Conservation (phyloP, 1,139 yeast genomes). For the Magnusiomyces suaveolens region DNA sequence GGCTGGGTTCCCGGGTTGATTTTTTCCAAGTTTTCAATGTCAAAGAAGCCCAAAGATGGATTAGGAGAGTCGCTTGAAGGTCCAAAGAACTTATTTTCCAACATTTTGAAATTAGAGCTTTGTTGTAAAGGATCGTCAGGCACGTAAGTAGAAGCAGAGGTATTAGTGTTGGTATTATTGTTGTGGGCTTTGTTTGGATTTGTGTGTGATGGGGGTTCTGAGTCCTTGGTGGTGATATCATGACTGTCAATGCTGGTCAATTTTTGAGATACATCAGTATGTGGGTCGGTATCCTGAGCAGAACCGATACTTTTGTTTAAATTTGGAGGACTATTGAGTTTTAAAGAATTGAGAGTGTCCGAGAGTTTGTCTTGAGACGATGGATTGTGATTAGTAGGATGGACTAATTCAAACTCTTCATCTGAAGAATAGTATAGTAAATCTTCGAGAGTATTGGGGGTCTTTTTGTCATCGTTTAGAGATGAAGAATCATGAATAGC, state of each 20-base stretch:
- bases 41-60: background rate
- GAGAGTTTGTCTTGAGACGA: background rate
- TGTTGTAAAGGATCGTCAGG: background rate
- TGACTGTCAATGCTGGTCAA: background rate
- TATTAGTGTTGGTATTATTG: no score
- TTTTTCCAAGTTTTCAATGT: background rate
- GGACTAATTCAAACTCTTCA: background rate
- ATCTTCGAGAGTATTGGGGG: background rate
- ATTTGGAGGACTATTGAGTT: background rate
- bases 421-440: no score
- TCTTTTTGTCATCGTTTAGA: background rate
- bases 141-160: no score
- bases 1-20: background rate
- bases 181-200: no score
- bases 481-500: background rate
- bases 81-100: background rate
- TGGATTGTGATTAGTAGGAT: background rate
- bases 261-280: background rate
- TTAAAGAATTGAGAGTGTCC: no score
- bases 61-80: background rate
- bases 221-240: background rate
- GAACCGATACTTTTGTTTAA: background rate
- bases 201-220: background rate
- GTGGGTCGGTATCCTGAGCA: background rate
- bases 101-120: background rate